Conservation (phyloP, 2,329 filamentous ascomycete genomes). For the Beauveria rudraprayagi region DNA sequence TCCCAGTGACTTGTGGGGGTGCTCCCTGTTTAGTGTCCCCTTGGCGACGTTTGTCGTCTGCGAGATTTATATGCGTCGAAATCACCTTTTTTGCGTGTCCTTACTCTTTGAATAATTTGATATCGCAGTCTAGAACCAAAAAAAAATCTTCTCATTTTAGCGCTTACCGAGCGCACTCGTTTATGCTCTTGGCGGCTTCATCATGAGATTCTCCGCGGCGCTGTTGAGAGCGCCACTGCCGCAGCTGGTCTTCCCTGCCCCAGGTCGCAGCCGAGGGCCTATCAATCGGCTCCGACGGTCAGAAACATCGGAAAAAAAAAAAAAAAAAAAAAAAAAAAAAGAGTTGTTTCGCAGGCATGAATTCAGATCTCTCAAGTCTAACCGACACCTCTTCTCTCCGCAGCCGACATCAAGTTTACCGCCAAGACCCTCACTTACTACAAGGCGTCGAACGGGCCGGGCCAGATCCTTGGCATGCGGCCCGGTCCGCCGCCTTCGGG, state of each 20-base stretch:
- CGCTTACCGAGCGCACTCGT: neutral
- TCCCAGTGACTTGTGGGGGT: neutral
- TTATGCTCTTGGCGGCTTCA: neutral
- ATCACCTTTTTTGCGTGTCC: too few species aligned
- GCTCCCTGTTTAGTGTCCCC: neutral
- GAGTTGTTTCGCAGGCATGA: too few species aligned
- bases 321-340: neutral
- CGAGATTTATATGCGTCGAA: too few species aligned
- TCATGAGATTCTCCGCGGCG: neutral
- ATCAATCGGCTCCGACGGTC: neutral
- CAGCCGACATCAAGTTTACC: slow-evolving; percentile 9
- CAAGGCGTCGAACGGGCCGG: slow-evolving; percentile 1
- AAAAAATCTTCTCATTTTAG: too few species aligned
- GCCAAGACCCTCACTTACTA: slow-evolving; percentile 12
- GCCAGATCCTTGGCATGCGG: slow-evolving; percentile 19
- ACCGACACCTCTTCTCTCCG: too few species aligned
- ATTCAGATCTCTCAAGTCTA: too few species aligned
- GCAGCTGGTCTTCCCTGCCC: neutral
- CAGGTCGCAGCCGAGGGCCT: neutral
- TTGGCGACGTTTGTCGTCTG: neutral
- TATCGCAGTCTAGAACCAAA: too few species aligned
- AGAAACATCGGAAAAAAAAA: neutral
- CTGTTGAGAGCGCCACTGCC: neutral
- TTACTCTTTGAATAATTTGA: too few species aligned
- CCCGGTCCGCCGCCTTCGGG: slow-evolving; percentile 35